Percentiles rank a stretch among this genome's conserved stretches.
These are phyloP conservation scores for Turnera subulata DNA, from an alignment of 345 rosid species.

Conservation along the genomic window DNA sequence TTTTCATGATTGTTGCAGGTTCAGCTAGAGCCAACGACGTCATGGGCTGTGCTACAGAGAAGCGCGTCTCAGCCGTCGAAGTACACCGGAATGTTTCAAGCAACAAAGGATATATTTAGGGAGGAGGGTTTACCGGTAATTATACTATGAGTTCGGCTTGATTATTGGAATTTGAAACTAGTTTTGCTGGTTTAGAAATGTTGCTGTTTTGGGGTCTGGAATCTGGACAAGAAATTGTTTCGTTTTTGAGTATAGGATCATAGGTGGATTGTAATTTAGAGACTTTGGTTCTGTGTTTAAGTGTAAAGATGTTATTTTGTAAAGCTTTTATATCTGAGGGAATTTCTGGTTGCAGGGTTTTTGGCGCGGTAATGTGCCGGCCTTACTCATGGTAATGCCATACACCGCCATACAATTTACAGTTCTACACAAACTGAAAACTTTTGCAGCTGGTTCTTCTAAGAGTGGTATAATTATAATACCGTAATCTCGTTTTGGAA, in stretches of 20 bases:
- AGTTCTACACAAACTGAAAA: conserved; percentile 72
- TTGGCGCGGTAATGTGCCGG: conserved; percentile 99
- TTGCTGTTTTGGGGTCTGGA: too few species aligned
- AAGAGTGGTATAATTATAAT: conserved; percentile 52
- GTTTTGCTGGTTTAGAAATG: too few species aligned
- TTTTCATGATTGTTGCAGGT: conserved; percentile 42
- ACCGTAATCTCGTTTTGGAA: not conserved
- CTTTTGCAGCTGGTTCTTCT: conserved; percentile 79
- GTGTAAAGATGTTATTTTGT: too few species aligned
- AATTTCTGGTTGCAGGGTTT: conserved; percentile 65
- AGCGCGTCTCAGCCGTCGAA: conserved; percentile 53
- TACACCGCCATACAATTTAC: conserved; percentile 91
- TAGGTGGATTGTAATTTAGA: not conserved
- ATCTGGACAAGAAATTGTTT: too few species aligned
- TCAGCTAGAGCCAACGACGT: conserved; percentile 84
- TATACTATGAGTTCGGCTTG: too few species aligned
- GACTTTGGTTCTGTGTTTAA: too few species aligned
- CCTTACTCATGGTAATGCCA: conserved; percentile 98
- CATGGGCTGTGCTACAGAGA: conserved; percentile 62
- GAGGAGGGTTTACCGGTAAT: conserved; percentile 90
- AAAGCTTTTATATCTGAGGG: not conserved
- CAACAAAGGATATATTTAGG: conserved; percentile 77
- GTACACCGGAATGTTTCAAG: conserved; percentile 90
- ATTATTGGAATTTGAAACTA: too few species aligned
- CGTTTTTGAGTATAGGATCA: not conserved